Percentiles rank a stretch among this genome's conserved stretches.
Conservation (phyloP, 2,329 filamentous ascomycete genomes). For the Sarocladiaceae sp. region DNA sequence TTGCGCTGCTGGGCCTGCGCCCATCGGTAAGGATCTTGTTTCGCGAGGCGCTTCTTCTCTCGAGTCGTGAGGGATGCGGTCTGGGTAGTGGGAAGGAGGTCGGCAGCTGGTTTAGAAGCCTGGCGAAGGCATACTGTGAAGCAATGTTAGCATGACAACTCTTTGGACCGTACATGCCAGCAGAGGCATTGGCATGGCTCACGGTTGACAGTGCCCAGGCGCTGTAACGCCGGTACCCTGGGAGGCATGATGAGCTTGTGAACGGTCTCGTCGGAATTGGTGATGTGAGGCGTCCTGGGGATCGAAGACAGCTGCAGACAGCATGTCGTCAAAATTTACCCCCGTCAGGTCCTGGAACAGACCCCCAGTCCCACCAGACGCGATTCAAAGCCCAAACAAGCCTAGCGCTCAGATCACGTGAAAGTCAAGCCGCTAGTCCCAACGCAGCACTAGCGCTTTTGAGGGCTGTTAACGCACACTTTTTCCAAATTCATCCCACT, state of each 20-base stretch:
- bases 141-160: conserved; percentile 17
- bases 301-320: conserved; percentile 7
- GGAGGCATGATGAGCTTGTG: conserved; percentile 55
- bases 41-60: conserved; percentile 61
- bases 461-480: conserved; percentile 38
- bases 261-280: background rate
- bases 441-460: conserved; percentile 19
- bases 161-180: background rate
- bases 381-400: conserved; percentile 9
- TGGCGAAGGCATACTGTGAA: conserved; percentile 57
- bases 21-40: conserved; percentile 77
- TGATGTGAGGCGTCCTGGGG: background rate
- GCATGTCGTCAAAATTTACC: conserved; percentile 14
- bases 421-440: conserved; percentile 16
- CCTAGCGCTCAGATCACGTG: conserved; percentile 29
- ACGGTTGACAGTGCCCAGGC: conserved; percentile 58
- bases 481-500: conserved; percentile 15
- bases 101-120: conserved; percentile 39
- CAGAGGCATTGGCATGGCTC: conserved; percentile 26
- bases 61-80: conserved; percentile 59
- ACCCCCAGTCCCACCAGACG: background rate
- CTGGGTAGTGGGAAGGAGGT: conserved; percentile 56
- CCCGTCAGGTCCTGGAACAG: background rate
- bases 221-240: conserved; percentile 57
- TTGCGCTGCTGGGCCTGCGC: conserved; percentile 81